Percentiles rank a stretch among this genome's conserved stretches.
Evolutionary conservation across 2,329 filamentous ascomycete genomes (phyloP).

Genomic region (Paraphoma chrysanthemicola): DNA sequence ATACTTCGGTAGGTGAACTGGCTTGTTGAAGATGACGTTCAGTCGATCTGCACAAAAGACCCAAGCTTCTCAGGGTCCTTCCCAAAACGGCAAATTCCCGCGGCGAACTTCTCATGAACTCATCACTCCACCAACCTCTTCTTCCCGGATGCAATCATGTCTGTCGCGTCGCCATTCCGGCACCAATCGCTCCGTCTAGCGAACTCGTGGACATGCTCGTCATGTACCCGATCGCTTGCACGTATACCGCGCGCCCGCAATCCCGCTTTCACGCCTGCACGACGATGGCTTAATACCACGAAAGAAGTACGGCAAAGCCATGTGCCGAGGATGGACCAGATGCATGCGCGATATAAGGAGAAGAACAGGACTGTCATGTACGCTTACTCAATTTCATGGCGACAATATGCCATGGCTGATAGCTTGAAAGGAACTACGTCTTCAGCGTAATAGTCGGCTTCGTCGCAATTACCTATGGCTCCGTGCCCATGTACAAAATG

Average conservation of each 20-base stretch:
- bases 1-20: not conserved
- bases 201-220: constrained; percentile 46
- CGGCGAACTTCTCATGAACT: constrained; percentile 32
- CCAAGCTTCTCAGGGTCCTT: constrained; percentile 13
- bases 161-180: constrained; percentile 29
- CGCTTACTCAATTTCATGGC: constrained; percentile 12
- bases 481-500: constrained; percentile 88
- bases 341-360: constrained; percentile 68
- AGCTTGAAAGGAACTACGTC: constrained; percentile 68
- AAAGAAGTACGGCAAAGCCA: constrained; percentile 38
- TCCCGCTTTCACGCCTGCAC: constrained; percentile 21
- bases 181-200: constrained; percentile 21
- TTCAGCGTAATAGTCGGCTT: constrained; percentile 80
- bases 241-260: constrained; percentile 24
- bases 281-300: constrained; percentile 44
- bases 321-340: constrained; percentile 67
- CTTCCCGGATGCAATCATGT: constrained; percentile 29
- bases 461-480: constrained; percentile 80
- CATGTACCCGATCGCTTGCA: constrained; percentile 41
- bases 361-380: constrained; percentile 74
- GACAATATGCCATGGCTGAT: constrained; percentile 3
- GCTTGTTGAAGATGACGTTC: not conserved
- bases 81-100: constrained; percentile 37
- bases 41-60: constrained; percentile 3
- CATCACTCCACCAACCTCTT: constrained; percentile 30